These are phyloP conservation scores for Ustilago vetiveriae DNA, from an alignment of 1,284 basidiomycete genomes.

Conservation along the genomic window DNA sequence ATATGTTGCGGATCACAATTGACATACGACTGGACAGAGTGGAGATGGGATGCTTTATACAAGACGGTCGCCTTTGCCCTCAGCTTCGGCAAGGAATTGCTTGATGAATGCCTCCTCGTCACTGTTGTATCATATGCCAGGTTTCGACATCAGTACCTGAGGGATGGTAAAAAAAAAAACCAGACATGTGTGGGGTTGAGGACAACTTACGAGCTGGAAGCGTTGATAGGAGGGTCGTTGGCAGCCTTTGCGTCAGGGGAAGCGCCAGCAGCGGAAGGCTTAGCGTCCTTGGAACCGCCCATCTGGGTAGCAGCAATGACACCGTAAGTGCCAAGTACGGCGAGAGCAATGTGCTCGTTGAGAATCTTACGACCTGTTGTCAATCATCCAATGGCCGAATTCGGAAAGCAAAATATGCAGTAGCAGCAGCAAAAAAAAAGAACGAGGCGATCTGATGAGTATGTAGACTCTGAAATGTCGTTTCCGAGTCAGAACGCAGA, in stretches of 20 bases:
- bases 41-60: too few species aligned
- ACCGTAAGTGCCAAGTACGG: slow-evolving; percentile 54
- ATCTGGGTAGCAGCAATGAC: slow-evolving; percentile 38
- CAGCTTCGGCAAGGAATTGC: slow-evolving; percentile 64
- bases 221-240: slow-evolving; percentile 52
- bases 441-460: neutral
- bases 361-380: slow-evolving; percentile 56
- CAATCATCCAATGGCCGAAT: too few species aligned
- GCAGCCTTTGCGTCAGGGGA: slow-evolving; percentile 28
- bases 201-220: slow-evolving; percentile 56
- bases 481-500: too few species aligned
- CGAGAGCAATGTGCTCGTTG: slow-evolving; percentile 64
- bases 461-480: too few species aligned
- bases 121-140: slow-evolving; percentile 33
- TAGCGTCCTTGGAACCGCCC: slow-evolving; percentile 34
- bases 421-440: slow-evolving; percentile 28
- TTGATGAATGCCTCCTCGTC: slow-evolving; percentile 66
- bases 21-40: too few species aligned
- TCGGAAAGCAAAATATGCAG: too few species aligned
- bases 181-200: too few species aligned
- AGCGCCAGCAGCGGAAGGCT: slow-evolving; percentile 19
- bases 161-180: too few species aligned
- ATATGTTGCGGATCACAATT: too few species aligned
- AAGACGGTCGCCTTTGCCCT: slow-evolving; percentile 48
- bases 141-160: too few species aligned